Evolutionary conservation across 2,329 filamentous ascomycete genomes (phyloP).

Genomic region (Drechslera avenae): DNA sequence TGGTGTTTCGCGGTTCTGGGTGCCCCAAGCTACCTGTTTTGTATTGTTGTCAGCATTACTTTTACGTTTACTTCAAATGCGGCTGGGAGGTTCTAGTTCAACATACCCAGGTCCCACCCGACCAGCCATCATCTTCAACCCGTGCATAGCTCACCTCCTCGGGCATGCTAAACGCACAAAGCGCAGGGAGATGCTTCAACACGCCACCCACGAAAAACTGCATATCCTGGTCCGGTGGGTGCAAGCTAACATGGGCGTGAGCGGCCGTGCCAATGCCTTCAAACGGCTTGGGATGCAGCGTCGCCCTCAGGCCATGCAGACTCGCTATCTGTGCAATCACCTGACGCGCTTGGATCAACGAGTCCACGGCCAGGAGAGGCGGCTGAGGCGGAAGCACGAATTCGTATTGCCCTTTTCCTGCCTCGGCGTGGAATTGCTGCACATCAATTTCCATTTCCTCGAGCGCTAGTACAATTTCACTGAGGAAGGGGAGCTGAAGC

Average conservation of each 20-base stretch:
- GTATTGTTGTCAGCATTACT: too few species aligned
- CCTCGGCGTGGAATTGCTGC: conserved; percentile 77
- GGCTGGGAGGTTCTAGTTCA: too few species aligned
- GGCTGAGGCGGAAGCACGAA: conserved; percentile 69
- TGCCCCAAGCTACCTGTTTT: conserved; percentile 81
- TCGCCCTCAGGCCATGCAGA: conserved; percentile 67
- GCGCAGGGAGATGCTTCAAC: conserved; percentile 66
- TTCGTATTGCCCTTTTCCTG: conserved; percentile 76
- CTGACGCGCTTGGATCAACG: conserved; percentile 71
- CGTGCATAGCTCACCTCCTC: conserved; percentile 71
- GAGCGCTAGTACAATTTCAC: conserved; percentile 68
- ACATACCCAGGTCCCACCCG: conserved; percentile 8
- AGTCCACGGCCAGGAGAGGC: conserved; percentile 72
- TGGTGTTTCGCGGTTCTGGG: conserved; percentile 77
- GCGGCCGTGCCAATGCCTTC: conserved; percentile 66
- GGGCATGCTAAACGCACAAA: conserved; percentile 73
- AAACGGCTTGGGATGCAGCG: conserved; percentile 75
- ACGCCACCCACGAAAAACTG: conserved; percentile 73
- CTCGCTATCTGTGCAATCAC: conserved; percentile 69
- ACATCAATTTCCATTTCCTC: conserved; percentile 67
- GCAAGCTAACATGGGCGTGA: conserved; percentile 73
- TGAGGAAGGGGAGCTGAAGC: conserved; percentile 64
- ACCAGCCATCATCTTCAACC: conserved; percentile 65
- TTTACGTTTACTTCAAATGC: background rate
- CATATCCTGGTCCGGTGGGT: conserved; percentile 59